Percentiles rank a stretch among this genome's conserved stretches.
phyloP scores from a whole-genome alignment of 306 rosid species.

The Comarum palustre region DNA sequence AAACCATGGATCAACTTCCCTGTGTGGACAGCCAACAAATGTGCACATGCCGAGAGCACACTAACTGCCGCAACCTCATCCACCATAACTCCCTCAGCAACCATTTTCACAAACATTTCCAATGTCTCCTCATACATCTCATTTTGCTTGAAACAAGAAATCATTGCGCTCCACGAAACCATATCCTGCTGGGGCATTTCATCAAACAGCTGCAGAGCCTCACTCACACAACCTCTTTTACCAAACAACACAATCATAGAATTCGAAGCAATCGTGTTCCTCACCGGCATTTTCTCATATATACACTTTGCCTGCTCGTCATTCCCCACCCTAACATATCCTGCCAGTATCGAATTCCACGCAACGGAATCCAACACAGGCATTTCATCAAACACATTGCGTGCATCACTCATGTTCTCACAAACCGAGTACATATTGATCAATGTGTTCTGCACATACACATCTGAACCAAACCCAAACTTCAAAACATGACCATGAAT shows the following conservation, averaged over 20 bases:
- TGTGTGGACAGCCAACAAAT: conserved; percentile 21
- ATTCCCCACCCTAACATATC: conserved; percentile 52
- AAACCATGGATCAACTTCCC: conserved; percentile 62
- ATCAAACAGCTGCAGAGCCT: conserved; percentile 48
- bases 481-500: conserved; percentile 53
- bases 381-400: conserved; percentile 64
- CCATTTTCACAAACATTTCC: conserved; percentile 54
- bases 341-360: conserved; percentile 76
- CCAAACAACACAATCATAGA: conserved; percentile 69
- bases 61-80: conserved; percentile 78
- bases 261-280: conserved; percentile 59
- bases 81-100: conserved; percentile 41
- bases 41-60: conserved; percentile 56
- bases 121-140: conserved; percentile 56
- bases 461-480: conserved; percentile 52
- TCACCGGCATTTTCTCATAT: conserved; percentile 51
- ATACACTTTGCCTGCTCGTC: conserved; percentile 41
- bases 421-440: conserved; percentile 59
- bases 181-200: conserved; percentile 51
- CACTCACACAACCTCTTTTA: conserved; percentile 39
- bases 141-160: conserved; percentile 71
- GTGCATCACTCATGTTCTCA: conserved; percentile 53
- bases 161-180: conserved; percentile 78
- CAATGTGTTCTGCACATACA: conserved; percentile 68
- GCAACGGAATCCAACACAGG: conserved; percentile 59